Evolutionary conservation across 176 grass and related monocot species (phyloP), one percentile per base, ranked within the genome.

Genomic region (Calamus simplicifolius): DNA sequence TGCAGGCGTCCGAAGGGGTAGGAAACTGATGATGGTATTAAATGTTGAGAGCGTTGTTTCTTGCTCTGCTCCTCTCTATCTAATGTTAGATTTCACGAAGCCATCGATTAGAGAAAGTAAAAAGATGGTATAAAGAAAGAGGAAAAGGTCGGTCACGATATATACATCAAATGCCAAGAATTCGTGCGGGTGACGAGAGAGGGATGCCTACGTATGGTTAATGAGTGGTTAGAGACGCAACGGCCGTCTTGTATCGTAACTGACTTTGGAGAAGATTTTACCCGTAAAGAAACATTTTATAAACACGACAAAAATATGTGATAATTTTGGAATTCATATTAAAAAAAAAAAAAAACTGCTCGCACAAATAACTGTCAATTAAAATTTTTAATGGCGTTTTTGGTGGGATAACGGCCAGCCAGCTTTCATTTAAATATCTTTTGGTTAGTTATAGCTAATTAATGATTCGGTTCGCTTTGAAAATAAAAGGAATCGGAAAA

Each of bases 11-110:
- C 81, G 82, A 67, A 74, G 68, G 51, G 66, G 70, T 81, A 80
- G 76, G 62, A 14, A 82, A 82, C 71, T 31, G 75, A 30, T 82
- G 85, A 78, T 56, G 76, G 73, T 73, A 95, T 95, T 90, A 78
- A 95, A 90, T 84, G 74, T 62, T 8, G 48, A 73, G 71, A 89
- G 90, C 82, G 85, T 81, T 50, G 38, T 58, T 58, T 63, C 56
- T 61, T 28, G 31, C 18, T 69, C 48, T 35, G 2, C 16, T 29
- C 19, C 16, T 58, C 71, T 63, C 48, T 8, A 54, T 67, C 57
- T 25, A 48, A 62, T 49, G 25, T 43, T 31, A 19, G 18, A 59
- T 66, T 28, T 5, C 4, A 49, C 0, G 25, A n/a, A 27, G 7
- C 21, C 50, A 23, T 50, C 43, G 52, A 54, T 61, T 63, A 7